These are phyloP conservation scores for Lactarius pseudohatsudake DNA, from an alignment of 768 basidiomycete genomes.

Conservation along the genomic window DNA sequence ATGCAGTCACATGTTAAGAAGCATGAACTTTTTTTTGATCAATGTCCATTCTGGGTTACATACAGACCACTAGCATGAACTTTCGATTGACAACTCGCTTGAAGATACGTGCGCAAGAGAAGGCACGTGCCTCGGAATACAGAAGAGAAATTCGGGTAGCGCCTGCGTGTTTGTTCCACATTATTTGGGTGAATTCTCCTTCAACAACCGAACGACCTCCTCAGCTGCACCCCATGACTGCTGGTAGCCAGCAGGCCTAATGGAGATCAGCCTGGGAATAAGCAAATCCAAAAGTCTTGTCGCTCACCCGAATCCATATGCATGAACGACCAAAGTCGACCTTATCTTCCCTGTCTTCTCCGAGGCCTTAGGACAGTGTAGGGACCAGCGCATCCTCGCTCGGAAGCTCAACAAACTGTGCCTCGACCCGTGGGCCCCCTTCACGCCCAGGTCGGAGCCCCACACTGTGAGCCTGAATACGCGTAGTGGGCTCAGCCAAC, in stretches of 20 bases:
- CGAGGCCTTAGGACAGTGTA: slow-evolving; percentile 26
- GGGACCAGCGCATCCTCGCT: slow-evolving; percentile 32
- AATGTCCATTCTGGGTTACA: no score
- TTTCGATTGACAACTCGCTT: neutral
- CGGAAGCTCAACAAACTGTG: slow-evolving; percentile 43
- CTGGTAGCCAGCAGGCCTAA: slow-evolving; percentile 35
- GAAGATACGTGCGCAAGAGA: neutral
- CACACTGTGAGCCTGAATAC: slow-evolving; percentile 53
- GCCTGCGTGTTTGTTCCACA: neutral
- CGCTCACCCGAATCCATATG: slow-evolving; percentile 59
- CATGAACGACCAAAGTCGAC: slow-evolving; percentile 49
- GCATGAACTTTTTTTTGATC: no score
- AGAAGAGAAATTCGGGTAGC: neutral
- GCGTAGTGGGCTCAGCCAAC: slow-evolving; percentile 39
- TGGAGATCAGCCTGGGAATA: neutral
- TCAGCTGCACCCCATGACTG: slow-evolving; percentile 35
- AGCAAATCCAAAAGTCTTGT: slow-evolving; percentile 28
- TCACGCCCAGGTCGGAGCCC: slow-evolving; percentile 56
- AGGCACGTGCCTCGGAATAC: neutral
- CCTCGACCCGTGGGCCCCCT: slow-evolving; percentile 57
- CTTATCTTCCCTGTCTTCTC: slow-evolving; percentile 24
- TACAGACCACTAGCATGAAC: neutral
- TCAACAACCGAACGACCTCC: slow-evolving; percentile 30
- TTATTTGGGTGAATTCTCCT: slow-evolving; percentile 19
- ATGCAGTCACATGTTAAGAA: neutral